Evolutionary conservation across 1,139 yeast genomes (phyloP).

Genomic region (Blastobotrys proliferans): DNA sequence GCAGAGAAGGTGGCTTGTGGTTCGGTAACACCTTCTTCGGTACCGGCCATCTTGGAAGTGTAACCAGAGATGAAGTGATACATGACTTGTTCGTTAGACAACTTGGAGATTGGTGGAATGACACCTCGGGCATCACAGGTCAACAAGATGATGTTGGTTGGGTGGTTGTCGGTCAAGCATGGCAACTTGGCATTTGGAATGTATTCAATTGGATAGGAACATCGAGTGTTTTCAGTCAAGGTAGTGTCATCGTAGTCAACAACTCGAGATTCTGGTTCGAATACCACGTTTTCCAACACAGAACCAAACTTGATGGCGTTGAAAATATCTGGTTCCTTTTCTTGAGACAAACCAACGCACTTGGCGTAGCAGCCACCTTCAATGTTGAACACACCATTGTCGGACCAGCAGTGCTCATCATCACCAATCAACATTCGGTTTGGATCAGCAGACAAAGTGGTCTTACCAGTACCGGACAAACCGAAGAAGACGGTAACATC

Average conservation of each 20-base stretch:
- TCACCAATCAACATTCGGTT: conserved; percentile 93
- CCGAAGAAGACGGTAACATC: conserved; percentile 96
- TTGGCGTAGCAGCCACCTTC: conserved; percentile 99
- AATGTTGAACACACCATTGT: conserved; percentile 95
- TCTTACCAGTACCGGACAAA: conserved; percentile 96
- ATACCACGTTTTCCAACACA: conserved; percentile 88
- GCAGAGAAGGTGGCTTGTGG: conserved; percentile 98
- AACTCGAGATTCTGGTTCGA: conserved; percentile 70
- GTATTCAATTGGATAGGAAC: conserved; percentile 97
- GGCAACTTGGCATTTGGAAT: conserved; percentile 97
- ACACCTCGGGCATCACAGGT: conserved; percentile 99
- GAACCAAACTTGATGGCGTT: conserved; percentile 93
- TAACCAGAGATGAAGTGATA: conserved; percentile 98
- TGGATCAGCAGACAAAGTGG: conserved; percentile 96
- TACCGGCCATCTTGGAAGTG: conserved; percentile 99
- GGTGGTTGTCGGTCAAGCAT: conserved; percentile 85
- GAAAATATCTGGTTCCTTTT: conserved; percentile 97
- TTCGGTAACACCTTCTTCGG: conserved; percentile 98
- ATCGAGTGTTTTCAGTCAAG: conserved; percentile 92
- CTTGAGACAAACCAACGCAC: conserved; percentile 84
- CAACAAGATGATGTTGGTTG: conserved; percentile 84
- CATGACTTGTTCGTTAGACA: conserved; percentile 95
- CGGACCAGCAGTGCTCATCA: conserved; percentile 99
- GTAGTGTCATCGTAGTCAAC: conserved; percentile 82
- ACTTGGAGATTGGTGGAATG: conserved; percentile 92